A percentile compares a stretch with the other conserved stretches of the same genome.
phyloP scores from a whole-genome alignment of 192 early-diverging fungal genomes.

The Hyaloraphidium curvatum region DNA sequence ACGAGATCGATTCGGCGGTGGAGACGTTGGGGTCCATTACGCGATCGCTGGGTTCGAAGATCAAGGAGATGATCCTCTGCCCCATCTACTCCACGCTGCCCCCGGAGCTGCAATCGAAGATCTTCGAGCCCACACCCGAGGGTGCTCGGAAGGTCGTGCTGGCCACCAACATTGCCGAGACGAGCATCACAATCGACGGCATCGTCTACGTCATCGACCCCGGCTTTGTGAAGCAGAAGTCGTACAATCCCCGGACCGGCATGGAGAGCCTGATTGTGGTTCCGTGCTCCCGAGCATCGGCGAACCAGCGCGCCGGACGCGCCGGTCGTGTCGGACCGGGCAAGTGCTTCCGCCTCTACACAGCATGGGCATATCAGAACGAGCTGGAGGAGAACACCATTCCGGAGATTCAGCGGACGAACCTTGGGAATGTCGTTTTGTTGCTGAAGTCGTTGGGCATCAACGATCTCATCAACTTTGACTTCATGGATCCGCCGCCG shows the following conservation, averaged over 20 bases:
- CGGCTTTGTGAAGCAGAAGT: constrained; percentile 90
- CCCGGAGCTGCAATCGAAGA: constrained; percentile 85
- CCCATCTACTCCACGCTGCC: constrained; percentile 95
- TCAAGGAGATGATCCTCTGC: constrained; percentile 76
- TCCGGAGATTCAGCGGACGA: constrained; percentile 94
- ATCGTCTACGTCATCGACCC: constrained; percentile 95
- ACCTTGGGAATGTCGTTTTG: constrained; percentile 75
- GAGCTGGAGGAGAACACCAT: constrained; percentile 89
- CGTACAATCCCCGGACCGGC: constrained; percentile 80
- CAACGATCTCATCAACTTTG: constrained; percentile 90
- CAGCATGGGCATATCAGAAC: constrained; percentile 74
- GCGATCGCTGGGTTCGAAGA: constrained; percentile 63
- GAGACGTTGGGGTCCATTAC: constrained; percentile 57
- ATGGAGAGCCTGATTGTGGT: constrained; percentile 97
- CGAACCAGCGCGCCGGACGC: constrained; percentile 86
- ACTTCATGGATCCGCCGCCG: constrained; percentile 96
- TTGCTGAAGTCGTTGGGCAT: constrained; percentile 90
- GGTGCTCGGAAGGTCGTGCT: constrained; percentile 83
- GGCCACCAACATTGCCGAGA: constrained; percentile 99
- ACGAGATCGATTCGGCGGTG: constrained; percentile 88
- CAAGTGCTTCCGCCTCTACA: constrained; percentile 88
- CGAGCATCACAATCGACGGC: constrained; percentile 85
- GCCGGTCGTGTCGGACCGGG: constrained; percentile 93
- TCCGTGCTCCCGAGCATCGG: constrained; percentile 76
- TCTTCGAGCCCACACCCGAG: constrained; percentile 92